phyloP scores from a whole-genome alignment of 768 basidiomycete species.

The Lactarius trivialis region DNA sequence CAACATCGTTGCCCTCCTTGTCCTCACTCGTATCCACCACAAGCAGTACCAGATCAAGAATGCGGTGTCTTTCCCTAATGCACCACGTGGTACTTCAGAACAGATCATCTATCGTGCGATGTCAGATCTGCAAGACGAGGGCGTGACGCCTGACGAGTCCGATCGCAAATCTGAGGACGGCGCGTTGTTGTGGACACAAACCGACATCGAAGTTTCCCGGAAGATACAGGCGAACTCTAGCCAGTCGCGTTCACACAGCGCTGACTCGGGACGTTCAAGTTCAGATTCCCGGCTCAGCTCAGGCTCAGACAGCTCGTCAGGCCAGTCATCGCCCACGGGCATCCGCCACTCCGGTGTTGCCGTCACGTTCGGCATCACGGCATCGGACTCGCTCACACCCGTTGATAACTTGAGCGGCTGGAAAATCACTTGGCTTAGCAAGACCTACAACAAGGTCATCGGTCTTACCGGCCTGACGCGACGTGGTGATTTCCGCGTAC shows the following conservation, averaged over 20 bases:
- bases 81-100: conserved; percentile 51
- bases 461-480: conserved; percentile 35
- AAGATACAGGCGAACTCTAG: conserved; percentile 5
- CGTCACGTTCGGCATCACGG: conserved; percentile 46
- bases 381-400: conserved; percentile 36
- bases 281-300: not conserved
- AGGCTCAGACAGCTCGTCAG: not conserved
- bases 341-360: conserved; percentile 28
- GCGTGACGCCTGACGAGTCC: not conserved
- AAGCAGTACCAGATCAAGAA: conserved; percentile 52
- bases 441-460: conserved; percentile 39
- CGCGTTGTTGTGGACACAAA: conserved; percentile 1
- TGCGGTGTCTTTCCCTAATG: conserved; percentile 44
- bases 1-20: conserved; percentile 43
- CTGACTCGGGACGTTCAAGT: conserved; percentile 3
- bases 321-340: conserved; percentile 18
- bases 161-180: conserved; percentile 6
- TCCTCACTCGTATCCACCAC: conserved; percentile 42
- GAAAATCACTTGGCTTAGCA: conserved; percentile 39
- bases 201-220: conserved; percentile 3
- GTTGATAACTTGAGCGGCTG: conserved; percentile 42
- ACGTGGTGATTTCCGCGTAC: conserved; percentile 41
- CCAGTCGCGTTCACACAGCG: conserved; percentile 9
- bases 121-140: conserved; percentile 35
- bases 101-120: conserved; percentile 44